phyloP scores from a whole-genome alignment of 257 asterid species.

The Agastache rugosa region DNA sequence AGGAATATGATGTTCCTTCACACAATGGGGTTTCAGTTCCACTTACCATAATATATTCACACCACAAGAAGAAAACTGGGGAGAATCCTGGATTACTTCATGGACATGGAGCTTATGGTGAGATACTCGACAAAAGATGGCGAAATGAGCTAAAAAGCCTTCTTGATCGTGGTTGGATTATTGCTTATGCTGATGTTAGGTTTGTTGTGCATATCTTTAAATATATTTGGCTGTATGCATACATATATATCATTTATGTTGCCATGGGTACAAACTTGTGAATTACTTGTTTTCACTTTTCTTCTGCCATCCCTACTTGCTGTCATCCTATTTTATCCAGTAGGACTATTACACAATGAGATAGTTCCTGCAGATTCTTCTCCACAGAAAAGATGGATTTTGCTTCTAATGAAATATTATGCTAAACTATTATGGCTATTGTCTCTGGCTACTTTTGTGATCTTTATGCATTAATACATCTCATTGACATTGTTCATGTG shows the following conservation, averaged over 20 bases:
- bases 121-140: conserved; percentile 94
- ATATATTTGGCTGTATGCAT: not conserved
- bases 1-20: conserved; percentile 74
- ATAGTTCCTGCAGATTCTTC: not conserved
- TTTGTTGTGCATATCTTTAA: conserved; percentile 39
- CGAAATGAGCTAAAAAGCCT: conserved; percentile 76
- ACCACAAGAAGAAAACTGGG: conserved; percentile 57
- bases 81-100: conserved; percentile 90
- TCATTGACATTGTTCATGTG: not conserved
- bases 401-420: not conserved
- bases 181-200: conserved; percentile 98
- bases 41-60: conserved; percentile 82
- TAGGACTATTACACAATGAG: not conserved
- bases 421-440: conserved; percentile 5
- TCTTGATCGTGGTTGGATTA: conserved; percentile 98
- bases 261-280: not conserved
- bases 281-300: not conserved
- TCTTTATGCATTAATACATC: conserved; percentile 29
- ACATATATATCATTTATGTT: not conserved
- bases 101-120: conserved; percentile 97
- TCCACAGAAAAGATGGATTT: not conserved
- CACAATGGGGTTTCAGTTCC: conserved; percentile 77
- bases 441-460: conserved; percentile 23
- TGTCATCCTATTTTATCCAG: not conserved
- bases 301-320: not conserved